phyloP scores from a whole-genome alignment of 2,329 filamentous ascomycete species.

The Trichoderma citrinoviride region DNA sequence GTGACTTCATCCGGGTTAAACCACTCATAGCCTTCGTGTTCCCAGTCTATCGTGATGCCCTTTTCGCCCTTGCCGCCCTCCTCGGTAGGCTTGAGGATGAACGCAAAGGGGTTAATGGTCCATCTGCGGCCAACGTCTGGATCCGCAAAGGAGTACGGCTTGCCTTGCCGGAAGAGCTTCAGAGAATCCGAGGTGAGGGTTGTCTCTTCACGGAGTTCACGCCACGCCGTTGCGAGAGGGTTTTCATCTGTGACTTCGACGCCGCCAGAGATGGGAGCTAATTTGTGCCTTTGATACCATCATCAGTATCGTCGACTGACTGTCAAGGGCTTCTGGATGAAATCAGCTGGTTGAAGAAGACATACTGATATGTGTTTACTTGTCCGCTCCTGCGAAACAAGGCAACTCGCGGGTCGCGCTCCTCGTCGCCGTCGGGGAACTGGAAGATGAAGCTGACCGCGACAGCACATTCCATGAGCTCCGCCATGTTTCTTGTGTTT shows the following conservation, averaged over 20 bases:
- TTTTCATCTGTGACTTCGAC: conserved; percentile 53
- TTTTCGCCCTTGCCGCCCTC: conserved; percentile 35
- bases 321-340: too few species aligned
- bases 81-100: conserved; percentile 43
- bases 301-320: neutral
- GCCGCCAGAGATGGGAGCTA: conserved; percentile 61
- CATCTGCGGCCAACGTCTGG: conserved; percentile 53
- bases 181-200: conserved; percentile 47
- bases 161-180: conserved; percentile 54
- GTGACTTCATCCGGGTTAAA: conserved; percentile 51
- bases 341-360: neutral
- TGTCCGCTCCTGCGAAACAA: conserved; percentile 60
- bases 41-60: conserved; percentile 58
- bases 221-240: conserved; percentile 57
- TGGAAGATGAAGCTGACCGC: conserved; percentile 53
- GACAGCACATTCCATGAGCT: conserved; percentile 38
- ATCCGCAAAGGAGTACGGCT: conserved; percentile 57
- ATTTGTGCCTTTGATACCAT: conserved; percentile 44
- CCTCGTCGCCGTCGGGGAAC: conserved; percentile 36
- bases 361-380: conserved; percentile 58
- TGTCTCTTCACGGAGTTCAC: conserved; percentile 63
- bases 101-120: conserved; percentile 63
- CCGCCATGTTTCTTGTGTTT: conserved; percentile 25
- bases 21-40: conserved; percentile 60
- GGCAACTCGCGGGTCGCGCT: conserved; percentile 49